Base-by-base conservation (phyloP, 768 basidiomycete species). In the Galerina marginata region DNA sequence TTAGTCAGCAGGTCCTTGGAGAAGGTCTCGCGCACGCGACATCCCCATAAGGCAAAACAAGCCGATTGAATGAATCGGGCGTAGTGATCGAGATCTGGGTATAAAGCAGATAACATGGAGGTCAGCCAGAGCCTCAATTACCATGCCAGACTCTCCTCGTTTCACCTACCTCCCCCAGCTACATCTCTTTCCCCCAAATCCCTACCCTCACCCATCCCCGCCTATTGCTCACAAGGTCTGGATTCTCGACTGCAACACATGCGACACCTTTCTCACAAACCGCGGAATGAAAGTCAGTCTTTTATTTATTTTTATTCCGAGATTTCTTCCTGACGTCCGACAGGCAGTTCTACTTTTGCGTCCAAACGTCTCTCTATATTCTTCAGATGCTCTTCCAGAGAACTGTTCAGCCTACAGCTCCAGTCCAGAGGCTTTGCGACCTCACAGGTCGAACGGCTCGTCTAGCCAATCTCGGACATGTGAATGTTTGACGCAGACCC, bases 311-410 rank as follows among this genome's bases (percentile, higher is more conserved):
- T 39, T 57, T 55, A 6, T 12, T 36, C 39, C 44, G 39, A 23
- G 7, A 54, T 56, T 61, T 42, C 33, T 38, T 55, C 36, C 45
- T 56, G 62, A 64, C 54, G 58, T 50, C 50, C 60, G 56, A 51
- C 60, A 93, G 92, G 92, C 92, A 48, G 92, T 94, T 42, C 81
- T 93, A n/a, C 81, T 95, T 20, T 81, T 93, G 56, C 85, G 88
- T 56, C 92, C 92, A 0, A 88, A 87, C 58, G 88, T 94, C 67
- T 85, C 92, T 45, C 84, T 95, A 46, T 95, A 87, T 71, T 93
- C 90, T 7, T 91, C 91, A 46, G 93, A 95, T 72, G 90, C 91
- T 29, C 75, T 89, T 36, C 93, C 92, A 1, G 75, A 84, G 56
- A 91, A 92, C 67, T 92, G 91, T 71, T 90, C 91, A 3, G 85